Conservation (phyloP, 1,284 basidiomycete genomes). For the Malassezia vespertilionis region DNA sequence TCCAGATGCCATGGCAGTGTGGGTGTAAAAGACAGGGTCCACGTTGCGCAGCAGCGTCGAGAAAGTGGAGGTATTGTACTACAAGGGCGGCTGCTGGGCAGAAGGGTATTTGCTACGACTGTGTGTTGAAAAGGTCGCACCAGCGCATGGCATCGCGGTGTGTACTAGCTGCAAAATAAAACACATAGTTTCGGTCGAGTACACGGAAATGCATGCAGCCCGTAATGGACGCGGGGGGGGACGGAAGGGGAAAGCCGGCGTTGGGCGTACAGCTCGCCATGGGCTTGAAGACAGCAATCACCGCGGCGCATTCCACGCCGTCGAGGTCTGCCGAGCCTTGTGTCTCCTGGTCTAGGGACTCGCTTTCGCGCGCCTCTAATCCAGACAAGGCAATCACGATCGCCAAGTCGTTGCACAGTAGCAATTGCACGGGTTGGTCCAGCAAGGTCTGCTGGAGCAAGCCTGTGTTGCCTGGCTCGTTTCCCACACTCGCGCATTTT, state of each 20-base stretch:
- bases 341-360: constrained; percentile 51
- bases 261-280: neutral
- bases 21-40: neutral
- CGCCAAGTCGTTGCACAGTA: constrained; percentile 82
- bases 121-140: constrained; percentile 30
- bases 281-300: constrained; percentile 14
- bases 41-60: too few species aligned
- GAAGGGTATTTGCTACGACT: too few species aligned
- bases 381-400: constrained; percentile 69
- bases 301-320: constrained; percentile 7
- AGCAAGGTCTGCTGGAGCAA: constrained; percentile 57
- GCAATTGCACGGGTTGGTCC: constrained; percentile 43
- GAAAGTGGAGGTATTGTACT: too few species aligned
- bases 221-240: constrained; percentile 21
- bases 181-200: constrained; percentile 25
- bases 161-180: constrained; percentile 26
- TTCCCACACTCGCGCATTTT: constrained; percentile 56
- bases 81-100: too few species aligned
- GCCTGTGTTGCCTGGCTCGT: constrained; percentile 53
- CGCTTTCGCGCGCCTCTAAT: constrained; percentile 48
- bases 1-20: neutral
- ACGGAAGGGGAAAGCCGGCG: constrained; percentile 6
- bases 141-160: constrained; percentile 25
- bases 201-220: constrained; percentile 25
- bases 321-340: neutral